Evolutionary conservation across 768 basidiomycete species (phyloP).

Genomic region (Psilocybe sp.): DNA sequence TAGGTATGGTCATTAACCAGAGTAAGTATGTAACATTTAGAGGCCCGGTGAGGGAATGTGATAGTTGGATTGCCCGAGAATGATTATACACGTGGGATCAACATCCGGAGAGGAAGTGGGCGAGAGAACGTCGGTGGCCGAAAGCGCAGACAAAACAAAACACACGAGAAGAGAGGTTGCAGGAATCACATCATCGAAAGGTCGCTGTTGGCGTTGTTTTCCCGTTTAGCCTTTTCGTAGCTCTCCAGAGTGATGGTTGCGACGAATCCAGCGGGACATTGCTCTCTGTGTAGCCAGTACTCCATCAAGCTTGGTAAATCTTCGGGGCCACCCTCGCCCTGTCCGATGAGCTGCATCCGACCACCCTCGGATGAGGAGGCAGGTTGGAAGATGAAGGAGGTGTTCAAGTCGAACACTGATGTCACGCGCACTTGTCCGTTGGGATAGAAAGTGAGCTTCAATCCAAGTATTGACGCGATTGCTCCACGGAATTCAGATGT

Average conservation of each 20-base stretch:
- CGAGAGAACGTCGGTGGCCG: too few relatives aligned
- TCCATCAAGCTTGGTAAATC: constrained; percentile 73
- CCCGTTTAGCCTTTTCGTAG: constrained; percentile 70
- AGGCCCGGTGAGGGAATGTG: neutral
- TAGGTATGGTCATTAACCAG: too few relatives aligned
- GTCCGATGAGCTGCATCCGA: constrained; percentile 71
- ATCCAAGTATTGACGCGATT: constrained; percentile 84
- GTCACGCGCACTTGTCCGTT: constrained; percentile 90
- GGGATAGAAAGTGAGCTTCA: constrained; percentile 88
- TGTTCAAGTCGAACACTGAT: constrained; percentile 83
- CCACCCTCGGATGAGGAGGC: constrained; percentile 32
- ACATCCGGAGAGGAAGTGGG: neutral
- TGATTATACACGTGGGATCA: neutral
- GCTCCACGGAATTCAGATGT: constrained; percentile 90
- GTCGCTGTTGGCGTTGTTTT: constrained; percentile 8
- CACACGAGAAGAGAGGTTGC: neutral
- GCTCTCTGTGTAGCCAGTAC: constrained; percentile 84
- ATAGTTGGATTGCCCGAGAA: neutral
- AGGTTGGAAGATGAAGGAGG: constrained; percentile 86
- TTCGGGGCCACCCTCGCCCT: constrained; percentile 72
- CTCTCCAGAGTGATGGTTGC: constrained; percentile 87
- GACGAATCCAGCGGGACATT: constrained; percentile 87
- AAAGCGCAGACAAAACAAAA: too few relatives aligned
- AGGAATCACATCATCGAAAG: constrained; percentile 1
- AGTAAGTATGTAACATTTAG: neutral